Evolutionary conservation across 768 basidiomycete genomes (phyloP), one percentile per base, ranked within the genome.

Genomic region (Podaxis sp.): DNA sequence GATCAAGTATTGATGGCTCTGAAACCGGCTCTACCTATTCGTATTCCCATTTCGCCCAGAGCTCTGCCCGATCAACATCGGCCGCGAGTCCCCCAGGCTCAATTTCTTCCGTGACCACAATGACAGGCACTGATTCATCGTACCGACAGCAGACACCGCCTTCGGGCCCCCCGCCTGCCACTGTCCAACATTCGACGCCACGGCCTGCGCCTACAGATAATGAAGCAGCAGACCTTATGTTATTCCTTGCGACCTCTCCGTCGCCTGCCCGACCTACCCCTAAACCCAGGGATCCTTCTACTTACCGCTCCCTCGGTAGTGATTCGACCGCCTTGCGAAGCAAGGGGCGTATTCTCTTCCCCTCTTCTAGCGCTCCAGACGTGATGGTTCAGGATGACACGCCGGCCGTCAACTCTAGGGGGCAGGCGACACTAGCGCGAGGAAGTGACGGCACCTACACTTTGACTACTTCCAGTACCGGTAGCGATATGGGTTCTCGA

Each of bases 151-250:
- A 72, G 59, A 80, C 80, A 1, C 79, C 79, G 64, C 76, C 79
- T 38, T 75, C 76, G 7, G 64, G 68, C n/a, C 53, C 68, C 24
- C 51, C 64, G 56, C 61, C 73, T 66, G 76, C 65, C 58, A 61
- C 56, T 19, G 58, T 55, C 36, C 75, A 76, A 67, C 70, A 66
- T 51, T 76, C 72, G 44, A 85, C 77, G 48, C 84, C 79, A 70
- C 83, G 70, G 62, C 81, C 80, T 64, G 84, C 77, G 5, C 82
- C 85, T n/a, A 85, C 87, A 36, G 90, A 92, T 71, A 88, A 86
- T 64, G 93, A 94, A 69, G 93, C 92, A 0, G 92, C 93, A n/a
- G 90, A 92, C 70, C 75, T 93, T 49, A 90, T 95, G 86, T 77
- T 94, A 22, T 91, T 85, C 75, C 83, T 95, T 56, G 92, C 93